Conservation (phyloP, 2,329 filamentous ascomycete genomes). For the Colletotrichum horii region DNA sequence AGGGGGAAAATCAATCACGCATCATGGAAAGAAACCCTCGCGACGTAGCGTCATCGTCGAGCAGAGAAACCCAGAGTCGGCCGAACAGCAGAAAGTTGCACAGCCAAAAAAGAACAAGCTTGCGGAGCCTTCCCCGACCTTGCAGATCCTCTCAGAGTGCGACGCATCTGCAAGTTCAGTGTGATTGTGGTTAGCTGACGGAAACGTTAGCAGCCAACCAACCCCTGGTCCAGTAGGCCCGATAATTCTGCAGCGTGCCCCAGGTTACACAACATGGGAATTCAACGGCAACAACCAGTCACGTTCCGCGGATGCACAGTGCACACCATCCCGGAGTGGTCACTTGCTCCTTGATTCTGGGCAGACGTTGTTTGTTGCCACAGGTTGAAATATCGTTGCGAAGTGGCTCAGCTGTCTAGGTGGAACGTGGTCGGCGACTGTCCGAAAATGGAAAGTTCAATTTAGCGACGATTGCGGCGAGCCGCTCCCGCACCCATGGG, state of each 20-base stretch:
- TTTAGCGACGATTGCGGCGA: neutral
- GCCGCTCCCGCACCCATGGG: neutral
- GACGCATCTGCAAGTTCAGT: neutral
- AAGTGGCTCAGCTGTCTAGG: neutral
- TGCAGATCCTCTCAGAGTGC: neutral
- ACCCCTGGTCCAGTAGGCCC: neutral
- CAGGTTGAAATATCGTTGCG: neutral
- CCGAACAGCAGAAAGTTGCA: accelerated
- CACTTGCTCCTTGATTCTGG: neutral
- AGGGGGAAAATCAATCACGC: neutral
- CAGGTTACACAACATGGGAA: neutral
- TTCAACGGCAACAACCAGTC: neutral
- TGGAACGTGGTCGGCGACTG: neutral
- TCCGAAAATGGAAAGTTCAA: neutral
- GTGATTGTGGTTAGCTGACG: neutral
- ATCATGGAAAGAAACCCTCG: neutral
- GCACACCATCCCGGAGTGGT: neutral
- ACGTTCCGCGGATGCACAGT: neutral
- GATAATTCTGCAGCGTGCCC: neutral
- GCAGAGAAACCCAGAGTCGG: neutral
- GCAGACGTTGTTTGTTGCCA: neutral
- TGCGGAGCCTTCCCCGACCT: accelerated
- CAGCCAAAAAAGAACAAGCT: neutral
- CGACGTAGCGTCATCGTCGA: neutral
- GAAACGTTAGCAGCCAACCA: neutral